A percentile compares a stretch with the other conserved stretches of the same genome.
Conservation (phyloP, 2,329 filamentous ascomycete genomes). For the Xylaria sp. region DNA sequence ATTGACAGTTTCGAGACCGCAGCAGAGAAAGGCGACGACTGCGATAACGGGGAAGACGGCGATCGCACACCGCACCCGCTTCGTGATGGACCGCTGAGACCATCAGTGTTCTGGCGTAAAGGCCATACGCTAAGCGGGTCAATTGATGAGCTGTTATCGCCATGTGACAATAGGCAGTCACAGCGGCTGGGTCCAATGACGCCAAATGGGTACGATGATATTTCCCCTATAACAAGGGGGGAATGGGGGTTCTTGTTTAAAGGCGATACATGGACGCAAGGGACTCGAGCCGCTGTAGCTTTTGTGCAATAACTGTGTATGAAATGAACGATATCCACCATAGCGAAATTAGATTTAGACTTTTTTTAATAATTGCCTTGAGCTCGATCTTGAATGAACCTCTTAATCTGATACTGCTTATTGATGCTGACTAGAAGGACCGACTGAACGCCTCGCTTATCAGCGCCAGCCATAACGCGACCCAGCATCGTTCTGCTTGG, state of each 20-base stretch:
- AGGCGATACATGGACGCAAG: constrained; percentile 56
- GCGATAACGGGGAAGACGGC: constrained; percentile 44
- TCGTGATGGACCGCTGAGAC: constrained; percentile 33
- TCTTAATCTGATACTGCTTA: background rate
- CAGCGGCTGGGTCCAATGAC: constrained; percentile 60
- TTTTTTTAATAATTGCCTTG: background rate
- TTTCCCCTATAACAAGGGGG: constrained; percentile 69
- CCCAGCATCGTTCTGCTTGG: constrained; percentile 83
- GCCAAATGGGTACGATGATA: constrained; percentile 69
- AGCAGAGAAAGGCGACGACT: constrained; percentile 50
- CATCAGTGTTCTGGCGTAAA: constrained; percentile 37
- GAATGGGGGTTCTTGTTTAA: constrained; percentile 72
- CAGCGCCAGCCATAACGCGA: constrained; percentile 82
- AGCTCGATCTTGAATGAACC: background rate
- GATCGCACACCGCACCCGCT: constrained; percentile 47
- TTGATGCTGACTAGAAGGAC: background rate
- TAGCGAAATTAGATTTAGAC: background rate
- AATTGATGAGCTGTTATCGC: constrained; percentile 57
- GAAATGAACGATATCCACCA: constrained; percentile 17
- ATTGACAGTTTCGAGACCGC: constrained; percentile 33
- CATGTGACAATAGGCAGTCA: constrained; percentile 32
- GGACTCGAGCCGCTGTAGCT: constrained; percentile 8
- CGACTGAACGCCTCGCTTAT: constrained; percentile 8
- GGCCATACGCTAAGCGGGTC: constrained; percentile 43
- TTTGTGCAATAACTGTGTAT: constrained; percentile 24